A percentile compares a stretch with the other conserved stretches of the same genome.
Evolutionary conservation across 768 basidiomycete species (phyloP).

Genomic region (Leccinum variicolor): DNA sequence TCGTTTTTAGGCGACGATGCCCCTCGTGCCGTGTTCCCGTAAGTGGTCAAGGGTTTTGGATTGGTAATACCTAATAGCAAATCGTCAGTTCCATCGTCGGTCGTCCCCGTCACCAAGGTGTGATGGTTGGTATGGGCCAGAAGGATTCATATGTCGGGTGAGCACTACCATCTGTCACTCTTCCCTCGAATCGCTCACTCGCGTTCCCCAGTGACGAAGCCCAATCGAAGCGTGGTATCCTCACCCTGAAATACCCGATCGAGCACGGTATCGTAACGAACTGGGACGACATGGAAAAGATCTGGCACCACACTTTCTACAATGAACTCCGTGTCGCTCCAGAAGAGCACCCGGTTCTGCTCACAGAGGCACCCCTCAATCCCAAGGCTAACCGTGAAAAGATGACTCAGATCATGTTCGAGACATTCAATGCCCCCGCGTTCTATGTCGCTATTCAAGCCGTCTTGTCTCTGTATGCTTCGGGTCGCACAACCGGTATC

Average conservation of each 20-base stretch:
- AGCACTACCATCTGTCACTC: not conserved
- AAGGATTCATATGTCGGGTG: constrained; percentile 97
- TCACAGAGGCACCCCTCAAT: constrained; percentile 72
- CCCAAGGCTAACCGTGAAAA: constrained; percentile 72
- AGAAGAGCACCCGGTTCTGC: constrained; percentile 70
- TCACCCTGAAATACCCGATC: constrained; percentile 90
- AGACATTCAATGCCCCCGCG: constrained; percentile 72
- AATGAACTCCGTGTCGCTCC: constrained; percentile 77
- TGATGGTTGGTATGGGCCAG: constrained; percentile 97
- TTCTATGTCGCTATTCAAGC: constrained; percentile 77
- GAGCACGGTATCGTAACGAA: constrained; percentile 95
- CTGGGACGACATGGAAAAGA: constrained; percentile 99
- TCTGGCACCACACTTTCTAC: constrained; percentile 97
- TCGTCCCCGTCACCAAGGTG: constrained; percentile 90
- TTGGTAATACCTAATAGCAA: constrained; percentile 10
- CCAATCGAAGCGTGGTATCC: constrained; percentile 92
- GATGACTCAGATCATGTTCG: constrained; percentile 80
- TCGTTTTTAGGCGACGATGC: constrained; percentile 75
- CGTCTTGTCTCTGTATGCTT: constrained; percentile 80
- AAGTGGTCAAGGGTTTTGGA: constrained; percentile 34
- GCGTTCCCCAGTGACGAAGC: constrained; percentile 70
- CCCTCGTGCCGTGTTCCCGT: constrained; percentile 94
- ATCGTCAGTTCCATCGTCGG: constrained; percentile 80
- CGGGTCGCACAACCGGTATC: constrained; percentile 92
- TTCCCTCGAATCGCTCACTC: constrained; percentile 14